Evolutionary conservation across 345 rosid genomes (phyloP).

Genomic region (Nephelium lappaceum): DNA sequence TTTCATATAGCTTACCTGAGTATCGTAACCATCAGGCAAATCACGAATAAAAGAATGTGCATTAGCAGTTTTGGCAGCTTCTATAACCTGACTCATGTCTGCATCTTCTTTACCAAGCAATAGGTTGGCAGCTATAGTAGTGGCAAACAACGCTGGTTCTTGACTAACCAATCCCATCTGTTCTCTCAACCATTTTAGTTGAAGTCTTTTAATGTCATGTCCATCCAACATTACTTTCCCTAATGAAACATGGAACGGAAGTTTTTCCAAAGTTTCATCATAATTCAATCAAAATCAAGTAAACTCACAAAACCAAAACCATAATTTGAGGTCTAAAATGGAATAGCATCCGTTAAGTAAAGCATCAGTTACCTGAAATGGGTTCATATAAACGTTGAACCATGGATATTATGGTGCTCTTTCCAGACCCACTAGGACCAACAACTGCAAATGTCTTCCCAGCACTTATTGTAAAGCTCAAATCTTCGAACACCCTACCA

Average conservation of each 20-base stretch:
- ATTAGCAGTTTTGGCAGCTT: constrained; percentile 81
- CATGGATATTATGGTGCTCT: constrained; percentile 83
- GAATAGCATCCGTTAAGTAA: not conserved
- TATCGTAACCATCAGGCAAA: constrained; percentile 65
- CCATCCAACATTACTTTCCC: constrained; percentile 75
- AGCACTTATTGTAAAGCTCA: constrained; percentile 64
- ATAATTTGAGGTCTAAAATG: not conserved
- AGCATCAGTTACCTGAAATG: constrained; percentile 49
- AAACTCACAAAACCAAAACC: not conserved
- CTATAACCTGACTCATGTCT: constrained; percentile 43
- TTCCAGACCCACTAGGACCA: constrained; percentile 93
- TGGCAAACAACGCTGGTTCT: constrained; percentile 85
- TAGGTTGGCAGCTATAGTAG: constrained; percentile 68
- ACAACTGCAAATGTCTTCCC: constrained; percentile 73
- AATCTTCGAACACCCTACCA: constrained; percentile 56
- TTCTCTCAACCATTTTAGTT: constrained; percentile 75
- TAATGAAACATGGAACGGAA: constrained; percentile 22
- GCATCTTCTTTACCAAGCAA: constrained; percentile 71
- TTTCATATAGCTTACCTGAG: constrained; percentile 53
- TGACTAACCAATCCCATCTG: constrained; percentile 93
- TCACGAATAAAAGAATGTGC: constrained; percentile 71
- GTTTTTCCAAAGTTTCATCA: not conserved
- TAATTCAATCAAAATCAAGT: not conserved
- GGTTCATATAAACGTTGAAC: constrained; percentile 89
- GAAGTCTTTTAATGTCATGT: constrained; percentile 54